Evolutionary conservation across 2,329 filamentous ascomycete species (phyloP), one percentile per base, ranked within the genome.

Genomic region (Corynespora cassiicola): DNA sequence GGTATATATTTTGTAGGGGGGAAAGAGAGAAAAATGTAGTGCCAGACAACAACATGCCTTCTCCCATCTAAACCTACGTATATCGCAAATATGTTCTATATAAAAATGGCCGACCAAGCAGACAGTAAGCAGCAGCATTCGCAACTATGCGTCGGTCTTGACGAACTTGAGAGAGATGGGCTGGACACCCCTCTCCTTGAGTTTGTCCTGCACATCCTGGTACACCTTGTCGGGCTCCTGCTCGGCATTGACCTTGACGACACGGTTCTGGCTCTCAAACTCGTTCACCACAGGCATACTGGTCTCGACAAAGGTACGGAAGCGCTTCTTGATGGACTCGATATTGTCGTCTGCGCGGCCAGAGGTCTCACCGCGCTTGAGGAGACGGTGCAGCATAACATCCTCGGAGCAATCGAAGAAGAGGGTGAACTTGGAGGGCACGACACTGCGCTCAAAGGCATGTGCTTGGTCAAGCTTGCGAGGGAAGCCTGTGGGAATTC

Each of bases 211-310:
- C 37, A 85, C 78, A 38, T 75, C 65, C 50, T 71, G 65, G 65
- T 85, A 86, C 12, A 86, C 81, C 45, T 81, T 78, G 18, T 88
- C 84, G 2, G 88, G 85, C 6, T 72, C 59, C 27, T 81, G 79
- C 17, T 84, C 86, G 19, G 91, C 89, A 56, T 85, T 77, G 28
- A 97, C 79, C 74, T 85, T 88, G 66, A 95, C 81, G 11, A 97
- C 90, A 65, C 85, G 85, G 57, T 81, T 84, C 72, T 91, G 77
- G 58, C 77, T 76, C 62, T 86, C 84, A 68, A 87, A 97, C 66
- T 89, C 82, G 56, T 95, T 80, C 37, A 99, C 90, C 30, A 97
- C 94, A 17, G 94, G 94, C 92, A 97, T 96, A 73, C 90, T 96
- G 2, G 90, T 96, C 72, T 97, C 90, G 58, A 95, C 76, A 65